Conservation (phyloP, 2,329 filamentous ascomycete species). For the Pestalotiopsis sp. region DNA sequence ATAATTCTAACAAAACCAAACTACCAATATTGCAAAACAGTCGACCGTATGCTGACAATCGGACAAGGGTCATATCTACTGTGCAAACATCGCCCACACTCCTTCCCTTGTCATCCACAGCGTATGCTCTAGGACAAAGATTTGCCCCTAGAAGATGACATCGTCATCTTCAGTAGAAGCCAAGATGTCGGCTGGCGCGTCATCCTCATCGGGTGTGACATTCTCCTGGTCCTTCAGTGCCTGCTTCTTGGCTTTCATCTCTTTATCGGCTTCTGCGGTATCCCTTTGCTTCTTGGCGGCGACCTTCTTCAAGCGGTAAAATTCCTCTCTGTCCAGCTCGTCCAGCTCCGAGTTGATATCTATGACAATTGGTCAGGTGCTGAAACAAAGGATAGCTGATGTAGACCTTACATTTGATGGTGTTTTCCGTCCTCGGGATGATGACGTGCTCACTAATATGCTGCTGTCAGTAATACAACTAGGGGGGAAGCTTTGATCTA, state of each 20-base stretch:
- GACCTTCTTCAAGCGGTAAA: slow-evolving; percentile 96
- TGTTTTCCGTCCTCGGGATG: slow-evolving; percentile 96
- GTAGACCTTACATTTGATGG: slow-evolving; percentile 81
- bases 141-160: slow-evolving; percentile 71
- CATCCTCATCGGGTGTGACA: slow-evolving; percentile 38
- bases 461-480: slow-evolving; percentile 18
- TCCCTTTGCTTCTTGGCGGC: slow-evolving; percentile 84
- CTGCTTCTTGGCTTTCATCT: slow-evolving; percentile 74
- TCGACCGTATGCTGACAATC: background rate
- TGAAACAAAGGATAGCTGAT: too few relatives aligned
- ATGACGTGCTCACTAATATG: slow-evolving; percentile 80
- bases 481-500: too few relatives aligned
- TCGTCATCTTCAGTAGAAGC: slow-evolving; percentile 80
- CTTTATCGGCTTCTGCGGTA: slow-evolving; percentile 70
- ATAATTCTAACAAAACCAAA: background rate
- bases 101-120: background rate
- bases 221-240: slow-evolving; percentile 44
- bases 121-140: too few relatives aligned
- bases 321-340: slow-evolving; percentile 96
- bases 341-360: slow-evolving; percentile 98
- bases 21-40: background rate
- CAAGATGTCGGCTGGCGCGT: slow-evolving; percentile 66
- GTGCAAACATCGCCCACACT: background rate
- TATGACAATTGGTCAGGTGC: slow-evolving; percentile 30
- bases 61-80: background rate